Percentiles rank a stretch among this genome's conserved stretches.
Conservation (phyloP, 805 yeast genomes). For the Torulaspora gathmanii region DNA sequence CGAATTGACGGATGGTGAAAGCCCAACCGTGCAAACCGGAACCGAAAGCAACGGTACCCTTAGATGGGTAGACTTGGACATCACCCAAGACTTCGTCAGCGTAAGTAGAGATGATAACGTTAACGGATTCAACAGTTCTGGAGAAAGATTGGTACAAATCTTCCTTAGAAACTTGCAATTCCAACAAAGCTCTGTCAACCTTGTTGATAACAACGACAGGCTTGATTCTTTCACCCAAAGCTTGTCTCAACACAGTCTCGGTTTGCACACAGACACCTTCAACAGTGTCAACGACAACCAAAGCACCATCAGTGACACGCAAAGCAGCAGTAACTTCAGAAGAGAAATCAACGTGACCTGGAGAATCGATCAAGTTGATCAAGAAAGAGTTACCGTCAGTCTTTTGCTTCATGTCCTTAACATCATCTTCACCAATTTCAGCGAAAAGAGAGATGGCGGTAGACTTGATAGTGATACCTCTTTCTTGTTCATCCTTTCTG, state of each 20-base stretch:
- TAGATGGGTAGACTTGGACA: conserved; percentile 96
- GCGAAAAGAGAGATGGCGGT: conserved; percentile 96
- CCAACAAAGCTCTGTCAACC: conserved; percentile 99
- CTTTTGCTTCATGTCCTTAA: conserved; percentile 81
- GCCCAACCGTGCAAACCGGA: conserved; percentile 99
- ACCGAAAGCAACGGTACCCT: conserved; percentile 99
- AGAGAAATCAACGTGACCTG: conserved; percentile 99
- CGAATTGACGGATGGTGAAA: conserved; percentile 98
- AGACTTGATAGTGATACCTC: conserved; percentile 99
- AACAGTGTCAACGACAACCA: conserved; percentile 97
- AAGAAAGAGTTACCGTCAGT: conserved; percentile 91
- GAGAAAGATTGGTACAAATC: conserved; percentile 97
- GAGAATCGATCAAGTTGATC: conserved; percentile 97
- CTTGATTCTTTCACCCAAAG: conserved; percentile 98
- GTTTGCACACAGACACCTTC: conserved; percentile 99
- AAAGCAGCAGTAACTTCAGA: conserved; percentile 99
- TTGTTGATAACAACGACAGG: conserved; percentile 98
- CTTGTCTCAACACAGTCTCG: conserved; percentile 98
- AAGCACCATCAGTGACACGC: conserved; percentile 99
- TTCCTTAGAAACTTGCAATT: conserved; percentile 98
- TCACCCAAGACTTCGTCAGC: conserved; percentile 89
- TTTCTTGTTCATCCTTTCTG: conserved; percentile 99
- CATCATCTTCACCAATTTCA: conserved; percentile 73
- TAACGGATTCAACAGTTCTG: conserved; percentile 98
- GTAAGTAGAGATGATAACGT: conserved; percentile 96